Percentiles rank a stretch among this genome's conserved stretches.
phyloP scores from a whole-genome alignment of 1,284 basidiomycete genomes.

The Coniferiporia sulphurascens region DNA sequence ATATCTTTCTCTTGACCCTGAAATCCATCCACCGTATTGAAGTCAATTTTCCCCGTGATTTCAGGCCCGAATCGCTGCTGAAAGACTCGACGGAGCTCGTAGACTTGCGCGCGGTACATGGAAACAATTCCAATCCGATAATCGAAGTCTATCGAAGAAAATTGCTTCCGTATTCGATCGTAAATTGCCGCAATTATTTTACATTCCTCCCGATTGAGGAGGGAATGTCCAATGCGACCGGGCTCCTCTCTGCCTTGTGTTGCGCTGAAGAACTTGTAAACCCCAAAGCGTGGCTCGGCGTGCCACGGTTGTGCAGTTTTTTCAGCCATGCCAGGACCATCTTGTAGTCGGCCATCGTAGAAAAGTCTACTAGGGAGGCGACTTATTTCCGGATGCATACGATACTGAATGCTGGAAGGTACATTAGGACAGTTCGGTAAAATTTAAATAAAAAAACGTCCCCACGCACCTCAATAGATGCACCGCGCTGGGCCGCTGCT shows the following conservation, averaged over 20 bases:
- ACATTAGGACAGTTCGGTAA: slow-evolving; percentile 16
- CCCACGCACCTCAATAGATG: slow-evolving; percentile 79
- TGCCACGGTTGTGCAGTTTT: slow-evolving; percentile 92
- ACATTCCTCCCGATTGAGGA: slow-evolving; percentile 77
- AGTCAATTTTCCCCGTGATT: slow-evolving; percentile 76
- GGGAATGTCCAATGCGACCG: slow-evolving; percentile 55
- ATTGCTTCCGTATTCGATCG: slow-evolving; percentile 66
- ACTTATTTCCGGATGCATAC: slow-evolving; percentile 98
- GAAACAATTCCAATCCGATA: slow-evolving; percentile 87
- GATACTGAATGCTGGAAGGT: slow-evolving; percentile 85
- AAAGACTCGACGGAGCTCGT: slow-evolving; percentile 74
- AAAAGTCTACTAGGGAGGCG: slow-evolving; percentile 86
- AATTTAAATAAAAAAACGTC: too few relatives aligned
- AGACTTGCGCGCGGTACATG: slow-evolving; percentile 93
- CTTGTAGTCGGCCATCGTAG: slow-evolving; percentile 77
- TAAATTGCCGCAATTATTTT: slow-evolving; percentile 79
- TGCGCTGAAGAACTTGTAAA: slow-evolving; percentile 90
- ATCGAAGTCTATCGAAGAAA: slow-evolving; percentile 59
- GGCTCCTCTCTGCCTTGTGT: slow-evolving; percentile 50
- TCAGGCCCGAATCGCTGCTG: slow-evolving; percentile 67
- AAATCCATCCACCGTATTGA: slow-evolving; percentile 98
- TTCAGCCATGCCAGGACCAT: slow-evolving; percentile 85
- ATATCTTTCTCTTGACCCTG: slow-evolving; percentile 98
- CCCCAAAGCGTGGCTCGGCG: slow-evolving; percentile 69
- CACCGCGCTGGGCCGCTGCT: slow-evolving; percentile 71